Conservation (phyloP, 495 filamentous ascomycete genomes). For the Chaetomium tenue region DNA sequence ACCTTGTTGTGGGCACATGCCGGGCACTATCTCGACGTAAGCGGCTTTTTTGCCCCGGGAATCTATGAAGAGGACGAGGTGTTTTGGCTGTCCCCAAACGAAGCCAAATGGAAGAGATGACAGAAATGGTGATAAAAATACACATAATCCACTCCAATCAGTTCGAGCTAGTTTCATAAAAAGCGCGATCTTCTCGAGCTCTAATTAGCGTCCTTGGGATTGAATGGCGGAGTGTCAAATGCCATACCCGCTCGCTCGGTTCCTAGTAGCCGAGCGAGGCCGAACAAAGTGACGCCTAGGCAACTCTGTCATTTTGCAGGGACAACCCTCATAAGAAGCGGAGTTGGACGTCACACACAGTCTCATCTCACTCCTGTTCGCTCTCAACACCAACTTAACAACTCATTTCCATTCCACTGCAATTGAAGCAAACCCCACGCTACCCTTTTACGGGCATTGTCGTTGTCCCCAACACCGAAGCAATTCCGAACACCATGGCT, state of each 20-base stretch:
- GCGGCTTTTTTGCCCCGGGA: background rate
- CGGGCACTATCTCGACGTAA: conserved; percentile 1
- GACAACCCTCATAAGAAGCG: conserved; percentile 11
- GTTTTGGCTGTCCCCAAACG: background rate
- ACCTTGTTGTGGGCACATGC: conserved; percentile 6
- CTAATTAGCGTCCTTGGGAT: too few relatives aligned
- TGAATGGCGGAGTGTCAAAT: conserved; percentile 13
- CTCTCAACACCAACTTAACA: background rate
- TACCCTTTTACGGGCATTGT: background rate
- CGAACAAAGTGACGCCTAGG: conserved; percentile 1
- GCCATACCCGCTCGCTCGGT: conserved; percentile 7
- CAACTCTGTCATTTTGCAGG: background rate
- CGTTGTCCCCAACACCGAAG: background rate
- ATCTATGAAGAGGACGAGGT: background rate
- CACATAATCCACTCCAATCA: too few relatives aligned
- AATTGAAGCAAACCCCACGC: conserved; percentile 5
- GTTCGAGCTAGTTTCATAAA: too few relatives aligned
- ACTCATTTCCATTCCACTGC: background rate
- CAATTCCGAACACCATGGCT: conserved; percentile 38
- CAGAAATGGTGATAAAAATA: too few relatives aligned
- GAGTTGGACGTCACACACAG: background rate
- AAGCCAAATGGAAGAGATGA: too few relatives aligned
- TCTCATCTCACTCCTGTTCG: background rate
- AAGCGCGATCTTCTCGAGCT: too few relatives aligned
- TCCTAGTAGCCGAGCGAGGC: conserved; percentile 16